Evolutionary conservation across 2,329 filamentous ascomycete genomes (phyloP).

Genomic region (Fusarium staphyleae): DNA sequence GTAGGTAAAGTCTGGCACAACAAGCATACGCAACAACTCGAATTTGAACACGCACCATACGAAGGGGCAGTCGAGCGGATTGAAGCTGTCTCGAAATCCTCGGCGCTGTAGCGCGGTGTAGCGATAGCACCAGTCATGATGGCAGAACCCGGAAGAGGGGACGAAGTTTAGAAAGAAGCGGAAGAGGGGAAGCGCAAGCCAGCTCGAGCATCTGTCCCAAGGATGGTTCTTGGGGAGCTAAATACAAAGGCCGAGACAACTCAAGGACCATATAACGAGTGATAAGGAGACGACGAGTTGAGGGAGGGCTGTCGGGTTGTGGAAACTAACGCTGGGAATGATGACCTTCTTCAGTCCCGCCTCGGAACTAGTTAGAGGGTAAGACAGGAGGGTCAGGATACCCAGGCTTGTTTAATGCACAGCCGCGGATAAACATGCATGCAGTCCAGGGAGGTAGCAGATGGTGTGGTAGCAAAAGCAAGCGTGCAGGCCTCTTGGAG

Average conservation of each 20-base stretch:
- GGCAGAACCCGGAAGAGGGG: slow-evolving; percentile 21
- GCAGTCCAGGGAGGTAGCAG: slow-evolving; percentile 32
- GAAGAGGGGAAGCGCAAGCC: slow-evolving; percentile 32
- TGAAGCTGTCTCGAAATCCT: slow-evolving; percentile 72
- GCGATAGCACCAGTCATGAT: slow-evolving; percentile 45
- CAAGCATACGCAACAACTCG: slow-evolving; percentile 4
- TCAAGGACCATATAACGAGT: slow-evolving; percentile 26
- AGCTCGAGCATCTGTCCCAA: slow-evolving; percentile 37
- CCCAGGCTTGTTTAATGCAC: slow-evolving; percentile 38
- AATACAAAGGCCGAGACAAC: slow-evolving; percentile 22
- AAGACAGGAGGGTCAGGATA: slow-evolving; percentile 40
- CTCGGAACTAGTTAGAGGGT: slow-evolving; percentile 26
- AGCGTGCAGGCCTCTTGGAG: slow-evolving; percentile 6
- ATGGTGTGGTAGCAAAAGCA: slow-evolving; percentile 35
- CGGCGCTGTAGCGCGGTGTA: slow-evolving; percentile 49
- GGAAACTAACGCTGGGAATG: slow-evolving; percentile 31
- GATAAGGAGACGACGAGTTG: slow-evolving; percentile 22
- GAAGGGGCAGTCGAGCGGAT: slow-evolving; percentile 73
- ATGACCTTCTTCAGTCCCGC: slow-evolving; percentile 30
- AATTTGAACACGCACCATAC: slow-evolving; percentile 59
- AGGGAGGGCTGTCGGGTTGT: slow-evolving; percentile 26
- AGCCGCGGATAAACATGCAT: slow-evolving; percentile 41
- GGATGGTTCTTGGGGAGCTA: slow-evolving; percentile 24
- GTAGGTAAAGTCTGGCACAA: slow-evolving; percentile 12
- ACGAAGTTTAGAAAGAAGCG: slow-evolving; percentile 25